Evolutionary conservation across 2,329 filamentous ascomycete species (phyloP), one percentile per base, ranked within the genome.

Genomic region (Hypoxylon sp.): DNA sequence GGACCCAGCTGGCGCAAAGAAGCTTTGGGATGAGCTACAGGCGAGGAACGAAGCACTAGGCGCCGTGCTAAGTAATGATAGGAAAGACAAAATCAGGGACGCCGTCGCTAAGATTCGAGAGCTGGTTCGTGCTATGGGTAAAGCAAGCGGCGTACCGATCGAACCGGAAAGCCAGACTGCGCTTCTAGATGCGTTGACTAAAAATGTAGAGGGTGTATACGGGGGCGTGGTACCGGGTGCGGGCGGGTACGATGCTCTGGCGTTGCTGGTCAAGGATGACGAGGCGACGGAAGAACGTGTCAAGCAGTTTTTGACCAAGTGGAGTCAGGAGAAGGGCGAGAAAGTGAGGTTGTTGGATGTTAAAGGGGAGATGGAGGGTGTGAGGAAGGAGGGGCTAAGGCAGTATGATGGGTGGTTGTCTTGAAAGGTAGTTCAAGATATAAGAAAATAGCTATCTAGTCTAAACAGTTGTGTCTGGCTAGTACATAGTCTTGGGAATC

Each of bases 161-260:
- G 96, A 99, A 83, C 96, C 96, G 0, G 84, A 84, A 46, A 90
- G 91, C 72, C 96, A 99, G 85, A 97, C 94, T 1, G 87, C 88
- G 76, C 83, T 99, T 66, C 82, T 99, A 37, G 92, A 99, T 80
- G 92, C 90, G 9, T 85, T 95, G 63, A 87, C 85, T 3, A 79
- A 81, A n/a, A 76, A 73, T 3, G 82, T 98, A 1, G 86, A 91
- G 0, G 96, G 95, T 5, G 94, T 98, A 2, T 88, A 94, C 71
- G 94, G 94, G 0, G 96, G 94, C 0, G 94, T 98, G 0, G 96
- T 98, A 0, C 96, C 96, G 0, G 96, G 96, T 0, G 96, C 96
- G 0, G 96, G 96, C 9, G 96, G 96, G 0, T 98, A 92, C 76
- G 96, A 99, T 83, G 96, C 96, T 1, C 86, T 97, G 61, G 92